Evolutionary conservation across 805 yeast species (phyloP), one percentile per base, ranked within the genome.

Genomic region (Saturnispora galanensis): DNA sequence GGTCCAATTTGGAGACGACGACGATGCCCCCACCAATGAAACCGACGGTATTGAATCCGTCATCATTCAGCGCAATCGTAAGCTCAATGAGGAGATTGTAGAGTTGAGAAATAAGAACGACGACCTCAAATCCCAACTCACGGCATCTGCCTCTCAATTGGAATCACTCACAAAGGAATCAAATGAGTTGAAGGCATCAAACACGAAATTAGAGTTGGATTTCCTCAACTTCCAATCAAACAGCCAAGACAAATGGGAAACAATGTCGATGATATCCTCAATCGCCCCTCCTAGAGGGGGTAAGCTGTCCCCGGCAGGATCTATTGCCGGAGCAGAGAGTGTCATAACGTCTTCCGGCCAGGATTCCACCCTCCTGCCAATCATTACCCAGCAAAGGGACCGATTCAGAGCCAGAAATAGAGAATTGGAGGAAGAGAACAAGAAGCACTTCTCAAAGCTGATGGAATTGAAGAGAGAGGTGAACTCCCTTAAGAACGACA

Each of bases 351-450:
- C 34, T 6, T 26, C 16, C 30, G 38, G 31, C 8, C 58, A 58
- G 48, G 76, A 74, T 42, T 56, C 69, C 10, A 73, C 79, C 4
- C 76, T 89, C 28, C 63, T 90, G 41, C 94, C 95, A 1, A 87
- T 90, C 43, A 77, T 93, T 28, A 88, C 96, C 11, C 89, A 90
- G 57, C 98, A 90, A 66, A 78, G 98, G 60, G 98, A 90, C 62
- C 70, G 98, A 50, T 88, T 89, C 69, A 79, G 94, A 55, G 73
- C 76, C n/a, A 73, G 87, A 44, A 86, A 83, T 56, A 76, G 74
- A 46, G 96, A 86, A 58, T 70, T 93, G 44, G 97, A 90, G 60
- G 83, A 83, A 45, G 95, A 87, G 54, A 56, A 81, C 33, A 79
- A 84, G 59, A 76, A 74, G 51, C 77, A 74, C 50, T 69, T 69